phyloP scores from a whole-genome alignment of 306 rosid genomes.

The Castanea sativa region DNA sequence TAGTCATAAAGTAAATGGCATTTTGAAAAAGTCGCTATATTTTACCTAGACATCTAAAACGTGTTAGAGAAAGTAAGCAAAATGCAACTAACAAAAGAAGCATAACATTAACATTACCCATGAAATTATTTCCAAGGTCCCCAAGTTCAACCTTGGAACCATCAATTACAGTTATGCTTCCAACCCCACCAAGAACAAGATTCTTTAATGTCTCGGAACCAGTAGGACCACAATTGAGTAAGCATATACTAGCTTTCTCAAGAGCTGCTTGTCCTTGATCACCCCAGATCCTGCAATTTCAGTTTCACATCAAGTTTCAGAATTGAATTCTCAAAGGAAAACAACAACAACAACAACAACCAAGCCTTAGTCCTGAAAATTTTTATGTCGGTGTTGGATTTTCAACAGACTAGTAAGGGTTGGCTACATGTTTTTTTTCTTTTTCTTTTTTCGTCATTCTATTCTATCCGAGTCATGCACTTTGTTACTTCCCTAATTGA shows the following conservation, averaged over 20 bases:
- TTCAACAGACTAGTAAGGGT: too few relatives aligned
- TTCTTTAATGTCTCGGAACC: constrained; percentile 91
- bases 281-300: constrained; percentile 74
- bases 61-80: not conserved
- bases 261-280: constrained; percentile 80
- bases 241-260: constrained; percentile 80
- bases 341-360: not conserved
- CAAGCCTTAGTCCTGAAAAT: not conserved
- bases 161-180: constrained; percentile 94
- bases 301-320: constrained; percentile 4
- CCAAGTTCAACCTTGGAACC: constrained; percentile 89
- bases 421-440: too few relatives aligned
- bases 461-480: too few relatives aligned
- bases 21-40: too few relatives aligned
- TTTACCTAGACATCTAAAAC: too few relatives aligned
- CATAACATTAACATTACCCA: constrained; percentile 44
- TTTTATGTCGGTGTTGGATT: too few relatives aligned
- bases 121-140: constrained; percentile 93
- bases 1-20: too few relatives aligned
- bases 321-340: not conserved
- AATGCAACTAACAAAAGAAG: not conserved
- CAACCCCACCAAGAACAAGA: constrained; percentile 96
- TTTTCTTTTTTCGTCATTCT: too few relatives aligned
- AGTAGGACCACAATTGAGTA: constrained; percentile 94
- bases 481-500: too few relatives aligned